Evolutionary conservation across 169 alveolate genomes (phyloP).

Genomic region (Plasmodium vinckei): DNA sequence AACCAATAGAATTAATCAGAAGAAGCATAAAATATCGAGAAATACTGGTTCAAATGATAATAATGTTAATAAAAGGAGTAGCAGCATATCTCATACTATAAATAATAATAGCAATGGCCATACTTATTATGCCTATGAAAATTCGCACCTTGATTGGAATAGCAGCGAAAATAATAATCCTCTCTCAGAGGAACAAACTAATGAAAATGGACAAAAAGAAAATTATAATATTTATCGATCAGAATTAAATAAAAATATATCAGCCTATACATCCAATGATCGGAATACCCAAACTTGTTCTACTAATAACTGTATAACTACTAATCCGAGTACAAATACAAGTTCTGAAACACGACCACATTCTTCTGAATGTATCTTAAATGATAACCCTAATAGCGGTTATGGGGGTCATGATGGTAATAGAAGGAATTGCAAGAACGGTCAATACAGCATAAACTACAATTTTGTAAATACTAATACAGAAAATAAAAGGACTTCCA

Average conservation of each 20-base stretch:
- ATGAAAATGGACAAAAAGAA: neutral
- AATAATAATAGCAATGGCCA: neutral
- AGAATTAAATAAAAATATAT: neutral
- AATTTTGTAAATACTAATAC: neutral
- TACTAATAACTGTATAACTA: neutral
- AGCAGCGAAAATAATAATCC: neutral
- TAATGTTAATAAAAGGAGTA: constrained; percentile 8
- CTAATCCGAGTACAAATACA: neutral
- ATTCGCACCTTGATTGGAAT: neutral
- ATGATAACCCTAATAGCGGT: neutral
- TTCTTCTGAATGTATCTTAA: neutral
- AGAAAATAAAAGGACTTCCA: constrained; percentile 13
- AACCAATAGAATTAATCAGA: constrained; percentile 3
- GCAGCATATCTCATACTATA: neutral
- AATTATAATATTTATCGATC: neutral
- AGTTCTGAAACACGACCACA: neutral
- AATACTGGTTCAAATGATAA: neutral
- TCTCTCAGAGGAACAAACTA: neutral
- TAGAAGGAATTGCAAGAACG: neutral
- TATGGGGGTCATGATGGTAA: neutral
- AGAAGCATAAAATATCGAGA: constrained; percentile 13
- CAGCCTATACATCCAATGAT: neutral
- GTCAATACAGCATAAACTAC: neutral
- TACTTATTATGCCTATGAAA: neutral
- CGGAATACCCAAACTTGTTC: neutral